Base-by-base conservation (phyloP, 371 early-diverging fungal genomes). In the Mortierella sp. region DNA sequence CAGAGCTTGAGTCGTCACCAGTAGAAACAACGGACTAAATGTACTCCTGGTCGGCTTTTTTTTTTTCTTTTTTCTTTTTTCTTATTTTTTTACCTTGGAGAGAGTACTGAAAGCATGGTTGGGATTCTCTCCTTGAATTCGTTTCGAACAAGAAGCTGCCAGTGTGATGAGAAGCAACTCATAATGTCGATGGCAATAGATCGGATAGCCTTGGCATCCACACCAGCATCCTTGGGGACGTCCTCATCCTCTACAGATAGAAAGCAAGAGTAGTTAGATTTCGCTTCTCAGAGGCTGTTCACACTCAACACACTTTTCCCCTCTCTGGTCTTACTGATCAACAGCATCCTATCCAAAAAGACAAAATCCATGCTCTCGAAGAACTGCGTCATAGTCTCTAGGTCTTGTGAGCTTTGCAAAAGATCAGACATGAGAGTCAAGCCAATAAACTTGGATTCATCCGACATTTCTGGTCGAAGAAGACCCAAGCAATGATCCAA, bases 371-470 rank as follows among this genome's bases (percentile, higher is more conserved):
- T 72, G 60, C 57, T 72, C 15, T 79, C 79, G 50, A 72, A 69
- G 67, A 72, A 79, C 47, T 43, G 57, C 16, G 65, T 72, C 62
- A 72, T 63, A 14, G 62, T 72, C 11, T 53, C 58, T 9, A 55
- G 58, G 52, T 69, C 73, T 56, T 72, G 70, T 1, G 60, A 23
- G 19, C 26, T 25, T 61, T 77, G 69, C 12, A 72, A 23, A 14
- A 77, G 18, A 1, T 72, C 68, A 7, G 79, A 64, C 79, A 79
- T 79, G 44, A 79, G 63, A 19, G 65, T 66, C 57, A 79, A 57
- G 6, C 79, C 79, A 51, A 79, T 68, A 62, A 79, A 73, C 63
- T 79, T 79, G 18, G 66, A 61, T 28, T 79, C 79, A 47, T 79
- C 70, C 1, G 72, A 37, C 0, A 66, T 72, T 29, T 68, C 70